Conservation (phyloP, 176 grass and related monocot species). For the Hyparrhenia diplandra region DNA sequence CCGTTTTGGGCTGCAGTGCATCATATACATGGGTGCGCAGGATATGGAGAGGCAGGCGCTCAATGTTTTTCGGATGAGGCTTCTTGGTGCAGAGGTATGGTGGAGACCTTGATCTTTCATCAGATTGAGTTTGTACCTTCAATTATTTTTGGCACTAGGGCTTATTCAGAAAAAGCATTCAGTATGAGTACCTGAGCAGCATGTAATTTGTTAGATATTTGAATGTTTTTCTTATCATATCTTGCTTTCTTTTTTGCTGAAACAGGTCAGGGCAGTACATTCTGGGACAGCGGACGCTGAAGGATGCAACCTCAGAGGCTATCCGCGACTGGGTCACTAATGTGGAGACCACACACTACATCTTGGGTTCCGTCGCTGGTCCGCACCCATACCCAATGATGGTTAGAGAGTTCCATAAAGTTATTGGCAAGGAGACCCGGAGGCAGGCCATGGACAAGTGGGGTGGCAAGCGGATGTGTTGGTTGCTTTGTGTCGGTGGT, state of each 20-base stretch:
- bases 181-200: not conserved
- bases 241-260: not conserved
- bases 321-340: constrained; percentile 99
- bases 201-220: not conserved
- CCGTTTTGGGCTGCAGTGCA: constrained; percentile 71
- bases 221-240: not conserved
- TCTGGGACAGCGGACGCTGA: constrained; percentile 88
- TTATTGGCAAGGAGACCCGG: constrained; percentile 89
- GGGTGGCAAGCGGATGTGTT: constrained; percentile 83
- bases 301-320: constrained; percentile 94
- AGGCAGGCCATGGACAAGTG: constrained; percentile 90
- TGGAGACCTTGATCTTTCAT: not conserved
- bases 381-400: constrained; percentile 98
- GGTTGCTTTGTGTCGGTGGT: constrained; percentile 91
- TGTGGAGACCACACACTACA: constrained; percentile 90
- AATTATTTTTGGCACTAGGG: not conserved
- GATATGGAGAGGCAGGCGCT: constrained; percentile 98
- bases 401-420: constrained; percentile 92
- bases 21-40: constrained; percentile 94
- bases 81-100: constrained; percentile 91
- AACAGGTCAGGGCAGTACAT: constrained; percentile 83
- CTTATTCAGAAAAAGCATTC: not conserved
- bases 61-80: constrained; percentile 95
- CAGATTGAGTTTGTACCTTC: not conserved
- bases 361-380: constrained; percentile 83